Evolutionary conservation across 768 basidiomycete species (phyloP).

Genomic region (Crassisporium funariophilum): DNA sequence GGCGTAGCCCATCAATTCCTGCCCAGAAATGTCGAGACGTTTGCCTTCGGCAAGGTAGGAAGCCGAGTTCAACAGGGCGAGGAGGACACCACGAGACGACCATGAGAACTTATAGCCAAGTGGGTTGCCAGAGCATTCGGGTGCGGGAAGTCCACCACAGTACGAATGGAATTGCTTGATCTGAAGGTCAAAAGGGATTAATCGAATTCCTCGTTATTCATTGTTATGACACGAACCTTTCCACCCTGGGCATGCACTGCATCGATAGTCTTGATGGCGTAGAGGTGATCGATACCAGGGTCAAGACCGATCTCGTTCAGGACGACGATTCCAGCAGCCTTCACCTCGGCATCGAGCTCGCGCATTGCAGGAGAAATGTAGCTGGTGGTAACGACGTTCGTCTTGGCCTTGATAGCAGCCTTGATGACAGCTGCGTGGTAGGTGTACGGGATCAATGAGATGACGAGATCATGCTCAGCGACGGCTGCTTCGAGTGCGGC

Average conservation of each 20-base stretch:
- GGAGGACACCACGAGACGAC: conserved; percentile 94
- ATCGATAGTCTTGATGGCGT: conserved; percentile 90
- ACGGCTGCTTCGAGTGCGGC: conserved; percentile 78
- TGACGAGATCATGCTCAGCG: conserved; percentile 87
- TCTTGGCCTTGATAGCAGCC: conserved; percentile 87
- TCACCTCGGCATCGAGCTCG: conserved; percentile 77
- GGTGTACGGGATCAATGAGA: conserved; percentile 96
- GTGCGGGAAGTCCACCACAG: conserved; percentile 95
- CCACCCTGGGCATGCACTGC: conserved; percentile 95
- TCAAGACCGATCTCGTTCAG: conserved; percentile 99
- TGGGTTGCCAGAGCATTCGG: conserved; percentile 89
- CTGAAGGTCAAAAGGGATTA: conserved; percentile 35
- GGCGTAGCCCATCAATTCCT: conserved; percentile 87
- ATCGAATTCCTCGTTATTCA: background rate
- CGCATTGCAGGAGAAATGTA: conserved; percentile 93
- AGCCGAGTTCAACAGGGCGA: conserved; percentile 90
- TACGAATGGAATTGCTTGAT: conserved; percentile 91
- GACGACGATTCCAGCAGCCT: conserved; percentile 88
- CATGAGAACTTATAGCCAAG: conserved; percentile 99
- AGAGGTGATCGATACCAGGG: conserved; percentile 92
- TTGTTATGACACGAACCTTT: conserved; percentile 56
- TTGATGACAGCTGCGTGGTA: conserved; percentile 89
- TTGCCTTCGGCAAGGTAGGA: conserved; percentile 73
- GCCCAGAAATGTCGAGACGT: conserved; percentile 67
- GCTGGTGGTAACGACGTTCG: conserved; percentile 93